Percentiles rank a stretch among this genome's conserved stretches.
Evolutionary conservation across 75 land plant species (phyloP).

Genomic region (Cupressus sempervirens): DNA sequence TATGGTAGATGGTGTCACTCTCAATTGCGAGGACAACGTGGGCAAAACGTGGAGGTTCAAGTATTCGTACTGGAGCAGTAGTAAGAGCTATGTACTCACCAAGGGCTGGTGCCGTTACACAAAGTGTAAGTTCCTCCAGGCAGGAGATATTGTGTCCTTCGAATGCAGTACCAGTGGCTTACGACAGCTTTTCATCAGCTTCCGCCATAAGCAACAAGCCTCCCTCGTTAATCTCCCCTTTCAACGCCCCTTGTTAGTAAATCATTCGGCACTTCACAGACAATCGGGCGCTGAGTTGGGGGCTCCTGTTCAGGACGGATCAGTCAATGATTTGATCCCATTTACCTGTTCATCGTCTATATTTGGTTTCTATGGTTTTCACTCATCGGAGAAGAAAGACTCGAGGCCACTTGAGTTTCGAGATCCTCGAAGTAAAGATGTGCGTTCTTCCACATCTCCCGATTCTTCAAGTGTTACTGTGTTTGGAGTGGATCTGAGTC

Average conservation of each 20-base stretch:
- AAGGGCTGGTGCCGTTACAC: constrained; percentile 47
- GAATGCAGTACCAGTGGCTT: constrained; percentile 16
- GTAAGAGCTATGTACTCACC: too few relatives aligned
- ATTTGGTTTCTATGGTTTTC: neutral
- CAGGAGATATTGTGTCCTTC: constrained; percentile 34
- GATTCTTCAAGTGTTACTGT: neutral
- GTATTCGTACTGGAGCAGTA: constrained; percentile 23
- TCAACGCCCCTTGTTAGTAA: too few relatives aligned
- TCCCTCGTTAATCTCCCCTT: too few relatives aligned
- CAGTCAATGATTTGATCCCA: neutral
- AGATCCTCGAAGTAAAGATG: neutral
- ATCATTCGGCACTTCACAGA: too few relatives aligned
- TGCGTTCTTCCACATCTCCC: neutral
- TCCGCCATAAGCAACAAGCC: neutral
- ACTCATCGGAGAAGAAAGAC: neutral
- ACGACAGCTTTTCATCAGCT: neutral
- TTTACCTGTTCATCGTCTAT: neutral
- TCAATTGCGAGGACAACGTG: neutral
- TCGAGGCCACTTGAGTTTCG: neutral
- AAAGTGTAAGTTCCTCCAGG: constrained; percentile 38
- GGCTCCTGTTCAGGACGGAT: neutral
- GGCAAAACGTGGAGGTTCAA: constrained; percentile 20
- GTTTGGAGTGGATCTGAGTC: neutral
- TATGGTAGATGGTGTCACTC: neutral
- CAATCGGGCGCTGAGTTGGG: neutral